These are phyloP conservation scores for Cyberlindnera sargentensis DNA, from an alignment of 805 yeast species.

Conservation along the genomic window DNA sequence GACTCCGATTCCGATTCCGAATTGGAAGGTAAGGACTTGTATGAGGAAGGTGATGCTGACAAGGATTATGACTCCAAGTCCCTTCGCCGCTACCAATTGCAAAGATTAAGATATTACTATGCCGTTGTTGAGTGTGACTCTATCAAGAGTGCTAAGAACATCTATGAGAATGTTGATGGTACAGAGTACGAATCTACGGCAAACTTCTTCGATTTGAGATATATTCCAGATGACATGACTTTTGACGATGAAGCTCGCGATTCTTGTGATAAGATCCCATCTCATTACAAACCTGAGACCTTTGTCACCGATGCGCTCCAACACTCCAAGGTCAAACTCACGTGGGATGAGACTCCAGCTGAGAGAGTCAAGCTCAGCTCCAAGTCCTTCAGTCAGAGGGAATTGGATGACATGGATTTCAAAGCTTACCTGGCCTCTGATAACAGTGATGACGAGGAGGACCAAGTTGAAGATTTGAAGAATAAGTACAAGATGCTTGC, in stretches of 20 bases:
- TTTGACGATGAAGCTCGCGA: conserved; percentile 78
- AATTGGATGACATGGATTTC: conserved; percentile 85
- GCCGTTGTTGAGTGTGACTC: conserved; percentile 85
- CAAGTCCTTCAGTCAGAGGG: conserved; percentile 80
- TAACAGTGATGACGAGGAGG: conserved; percentile 48
- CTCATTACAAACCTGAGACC: conserved; percentile 66
- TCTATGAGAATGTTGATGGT: conserved; percentile 87
- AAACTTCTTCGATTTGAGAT: conserved; percentile 85
- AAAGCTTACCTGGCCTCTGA: conserved; percentile 86
- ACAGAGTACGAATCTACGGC: conserved; percentile 95
- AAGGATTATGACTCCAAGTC: conserved; percentile 80
- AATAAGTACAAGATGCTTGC: conserved; percentile 58
- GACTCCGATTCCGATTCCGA: conserved; percentile 46
- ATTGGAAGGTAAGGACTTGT: conserved; percentile 59
- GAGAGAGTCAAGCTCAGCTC: conserved; percentile 74
- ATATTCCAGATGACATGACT: conserved; percentile 87
- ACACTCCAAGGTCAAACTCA: conserved; percentile 90
- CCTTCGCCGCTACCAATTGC: conserved; percentile 84
- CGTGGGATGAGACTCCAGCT: conserved; percentile 98
- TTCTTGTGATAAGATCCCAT: conserved; percentile 62
- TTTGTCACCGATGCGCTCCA: conserved; percentile 95
- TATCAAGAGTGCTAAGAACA: conserved; percentile 58
- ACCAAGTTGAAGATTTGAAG: conserved; percentile 29
- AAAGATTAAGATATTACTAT: conserved; percentile 85
- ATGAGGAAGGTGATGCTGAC: conserved; percentile 76